phyloP scores from a whole-genome alignment of 169 alveolate genomes.

The Cryptosporidium viatorum region DNA sequence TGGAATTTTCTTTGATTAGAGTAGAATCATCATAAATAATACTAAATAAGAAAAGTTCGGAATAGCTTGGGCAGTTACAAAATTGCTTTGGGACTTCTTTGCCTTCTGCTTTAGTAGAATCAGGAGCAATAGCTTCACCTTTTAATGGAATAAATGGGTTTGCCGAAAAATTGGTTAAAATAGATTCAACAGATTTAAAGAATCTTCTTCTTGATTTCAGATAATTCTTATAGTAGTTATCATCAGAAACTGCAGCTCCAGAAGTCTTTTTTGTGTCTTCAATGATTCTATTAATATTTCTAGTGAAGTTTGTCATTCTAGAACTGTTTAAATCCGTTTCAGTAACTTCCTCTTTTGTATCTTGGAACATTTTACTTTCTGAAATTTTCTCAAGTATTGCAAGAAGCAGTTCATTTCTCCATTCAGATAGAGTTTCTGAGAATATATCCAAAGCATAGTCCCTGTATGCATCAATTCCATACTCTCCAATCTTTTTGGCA shows the following conservation, averaged over 20 bases:
- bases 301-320: conserved; percentile 9
- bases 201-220: conserved; percentile 19
- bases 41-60: conserved; percentile 43
- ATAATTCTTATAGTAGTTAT: conserved; percentile 10
- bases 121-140: conserved; percentile 1
- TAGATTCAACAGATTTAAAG: conserved; percentile 20
- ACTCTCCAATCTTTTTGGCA: conserved; percentile 64
- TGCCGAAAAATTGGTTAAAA: conserved; percentile 8
- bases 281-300: conserved; percentile 11
- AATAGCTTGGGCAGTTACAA: conserved; percentile 52
- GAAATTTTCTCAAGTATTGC: conserved; percentile 51
- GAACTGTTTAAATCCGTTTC: neutral
- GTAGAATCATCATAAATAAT: conserved; percentile 53
- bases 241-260: neutral
- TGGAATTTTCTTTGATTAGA: conserved; percentile 21
- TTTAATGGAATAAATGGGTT: conserved; percentile 62
- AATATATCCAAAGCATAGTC: conserved; percentile 51
- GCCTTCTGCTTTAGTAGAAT: neutral
- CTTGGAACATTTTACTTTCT: conserved; percentile 18
- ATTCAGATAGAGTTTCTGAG: conserved; percentile 24
- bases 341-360: conserved; percentile 9
- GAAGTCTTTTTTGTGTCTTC: conserved; percentile 1
- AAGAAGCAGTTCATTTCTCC: conserved; percentile 54
- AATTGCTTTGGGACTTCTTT: conserved; percentile 14
- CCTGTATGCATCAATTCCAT: conserved; percentile 68